Conservation (phyloP, 495 filamentous ascomycete genomes). For the Sporormia fimetaria region DNA sequence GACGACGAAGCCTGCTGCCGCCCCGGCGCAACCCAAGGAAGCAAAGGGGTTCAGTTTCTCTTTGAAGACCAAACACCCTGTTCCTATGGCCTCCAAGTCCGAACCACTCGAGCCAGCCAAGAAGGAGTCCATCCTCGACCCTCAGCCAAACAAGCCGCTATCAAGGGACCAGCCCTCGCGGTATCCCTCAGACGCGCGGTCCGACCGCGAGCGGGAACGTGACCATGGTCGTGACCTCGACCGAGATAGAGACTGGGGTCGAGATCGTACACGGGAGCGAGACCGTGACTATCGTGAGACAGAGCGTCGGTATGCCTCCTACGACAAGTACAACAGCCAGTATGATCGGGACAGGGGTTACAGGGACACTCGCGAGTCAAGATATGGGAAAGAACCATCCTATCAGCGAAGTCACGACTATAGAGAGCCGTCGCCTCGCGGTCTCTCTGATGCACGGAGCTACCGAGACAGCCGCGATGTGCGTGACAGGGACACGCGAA, state of each 20-base stretch:
- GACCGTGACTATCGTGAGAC: constrained; percentile 25
- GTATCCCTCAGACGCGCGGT: constrained; percentile 9
- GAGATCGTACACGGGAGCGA: constrained; percentile 36
- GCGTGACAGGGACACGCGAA: constrained; percentile 18
- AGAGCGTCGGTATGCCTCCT: constrained; percentile 19
- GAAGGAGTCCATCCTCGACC: constrained; percentile 9
- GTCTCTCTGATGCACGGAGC: constrained; percentile 37
- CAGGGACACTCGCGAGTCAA: constrained; percentile 7
- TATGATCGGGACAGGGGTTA: constrained; percentile 6
- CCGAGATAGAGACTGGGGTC: constrained; percentile 4
- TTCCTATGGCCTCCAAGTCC: constrained; percentile 42
- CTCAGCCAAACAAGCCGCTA: constrained; percentile 9
- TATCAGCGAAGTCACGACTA: too few species aligned
- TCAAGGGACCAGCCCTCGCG: constrained; percentile 23
- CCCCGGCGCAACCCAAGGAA: constrained; percentile 37
- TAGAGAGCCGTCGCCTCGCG: constrained; percentile 17
- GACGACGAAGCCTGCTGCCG: constrained; percentile 37
- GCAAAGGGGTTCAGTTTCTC: constrained; percentile 78
- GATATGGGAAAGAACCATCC: constrained; percentile 6
- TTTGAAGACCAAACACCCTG: constrained; percentile 58
- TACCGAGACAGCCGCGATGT: constrained; percentile 28
- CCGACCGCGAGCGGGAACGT: constrained; percentile 30
- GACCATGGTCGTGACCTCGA: constrained; percentile 26
- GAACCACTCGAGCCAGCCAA: constrained; percentile 43
- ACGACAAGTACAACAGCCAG: constrained; percentile 18